Base-by-base conservation (phyloP, 495 filamentous ascomycete genomes). In the Penicillium subrubescens region DNA sequence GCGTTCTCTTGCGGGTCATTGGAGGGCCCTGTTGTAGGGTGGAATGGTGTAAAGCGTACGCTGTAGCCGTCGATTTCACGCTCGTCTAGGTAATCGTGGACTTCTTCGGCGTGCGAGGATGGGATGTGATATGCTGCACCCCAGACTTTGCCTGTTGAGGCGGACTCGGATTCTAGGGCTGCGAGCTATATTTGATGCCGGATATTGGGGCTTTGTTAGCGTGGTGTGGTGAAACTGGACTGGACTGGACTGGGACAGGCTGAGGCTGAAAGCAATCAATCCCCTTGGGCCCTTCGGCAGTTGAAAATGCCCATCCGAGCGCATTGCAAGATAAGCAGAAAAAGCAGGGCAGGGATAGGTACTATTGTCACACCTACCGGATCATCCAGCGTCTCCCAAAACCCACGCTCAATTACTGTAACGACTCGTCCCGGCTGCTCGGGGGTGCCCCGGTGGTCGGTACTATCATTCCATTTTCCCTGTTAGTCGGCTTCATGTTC, bases 11-110 rank as follows among this genome's bases (percentile, higher is more conserved):
- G 37, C 48, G 25, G 50, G 35, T 12, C 33, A 8, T 3, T 8
- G 46, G 59, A 53, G 1, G 44, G 27, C 59, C 39, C 56, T 0
- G 81, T 70, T 14, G 84, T 80, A 11, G 90, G 85, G 71, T 91
- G 81, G 75, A 97, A 97, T 1, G 88, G 87, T 23, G 92, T 94
- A 75, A 92, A 92, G 72, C 96, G 92, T 65, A 95, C 93, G 35
- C 86, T 90, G 73, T 98, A 98, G 8, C 96, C 96, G 74, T 98
- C 95, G 68, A 97, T 97, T 78, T 99, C 96, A 15, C 96, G 90
- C 61, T 97, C 93, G 73, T 98, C 94, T 39, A 99, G 92, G 75
- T 97, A 94, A 59, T 90, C 84, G 62, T 91, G 89, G 4, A 97
- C 96, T 78, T 93, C 90, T 62, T 86, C 83, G 17, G 95, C 91